Evolutionary conservation across 768 basidiomycete genomes (phyloP), one percentile per base, ranked within the genome.

Genomic region (Mycena belliarum): DNA sequence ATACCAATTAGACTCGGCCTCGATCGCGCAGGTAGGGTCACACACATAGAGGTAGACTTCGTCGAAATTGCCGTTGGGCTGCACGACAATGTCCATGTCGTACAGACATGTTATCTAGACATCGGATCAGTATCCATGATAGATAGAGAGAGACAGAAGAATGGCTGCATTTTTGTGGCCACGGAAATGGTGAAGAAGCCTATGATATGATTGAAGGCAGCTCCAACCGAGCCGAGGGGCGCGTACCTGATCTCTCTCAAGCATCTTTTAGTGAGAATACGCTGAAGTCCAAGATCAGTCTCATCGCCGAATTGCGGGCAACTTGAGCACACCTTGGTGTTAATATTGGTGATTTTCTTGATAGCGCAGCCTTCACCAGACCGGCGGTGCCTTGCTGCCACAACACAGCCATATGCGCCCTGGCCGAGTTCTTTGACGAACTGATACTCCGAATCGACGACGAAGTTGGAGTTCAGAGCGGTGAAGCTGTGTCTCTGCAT

Each of bases 341-440:
- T 92, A 72, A 94, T 94, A 69, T 93, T 93, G 57, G 92, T 91
- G 69, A 95, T 95, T 80, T 95, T 95, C 82, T 96, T 96, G 76
- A 96, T 95, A 65, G 93, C 93, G 63, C 93, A 93, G 11, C 90
- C 90, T 68, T 95, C 92, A 23, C 91, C 91, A 2, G 91, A 87
- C 65, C 86, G 74, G 61, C 85, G 86, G 74, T 94, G 91, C 64
- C 85, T 85, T 0, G 95, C 95, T 25, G 89, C 83, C 55, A 94
- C 88, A 63, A 95, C 93, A 68, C 90, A 94, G 40, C 95, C 93
- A 71, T 97, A 96, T 21, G 95, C 94, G 64, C 95, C 94, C 72
- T 95, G 93, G 28, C 95, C 94, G 51, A 98, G 90, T 69, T 98
- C 95, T 76, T 98, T 98, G 74, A 95, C 92, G 72, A 91, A 96